Evolutionary conservation across 495 filamentous ascomycete genomes (phyloP).

Genomic region (Aspergillus sparsus): DNA sequence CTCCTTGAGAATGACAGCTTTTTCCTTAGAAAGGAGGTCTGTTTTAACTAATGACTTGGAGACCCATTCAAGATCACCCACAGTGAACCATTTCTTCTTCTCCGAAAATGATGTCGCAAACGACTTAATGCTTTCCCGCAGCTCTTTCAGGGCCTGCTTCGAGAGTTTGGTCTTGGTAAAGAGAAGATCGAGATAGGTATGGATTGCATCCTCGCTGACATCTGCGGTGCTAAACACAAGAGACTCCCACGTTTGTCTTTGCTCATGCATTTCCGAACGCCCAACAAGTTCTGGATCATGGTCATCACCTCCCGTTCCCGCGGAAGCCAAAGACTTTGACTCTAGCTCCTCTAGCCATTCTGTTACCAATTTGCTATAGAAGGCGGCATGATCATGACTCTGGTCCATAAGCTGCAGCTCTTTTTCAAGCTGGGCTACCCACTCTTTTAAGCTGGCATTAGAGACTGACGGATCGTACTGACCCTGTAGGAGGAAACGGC

Average conservation of each 20-base stretch:
- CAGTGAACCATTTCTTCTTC: conserved; percentile 37
- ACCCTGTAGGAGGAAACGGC: conserved; percentile 58
- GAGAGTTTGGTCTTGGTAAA: conserved; percentile 47
- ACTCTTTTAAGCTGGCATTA: conserved; percentile 42
- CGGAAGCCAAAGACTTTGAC: conserved; percentile 8
- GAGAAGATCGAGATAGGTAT: conserved; percentile 51
- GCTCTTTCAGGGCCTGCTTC: conserved; percentile 43
- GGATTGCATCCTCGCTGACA: conserved; percentile 48
- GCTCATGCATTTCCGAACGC: conserved; percentile 52
- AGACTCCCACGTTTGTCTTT: conserved; percentile 56
- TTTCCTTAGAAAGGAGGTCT: conserved; percentile 62
- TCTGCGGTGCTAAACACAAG: conserved; percentile 54
- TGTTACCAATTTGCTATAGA: conserved; percentile 63
- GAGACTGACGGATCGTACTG: conserved; percentile 59
- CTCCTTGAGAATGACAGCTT: conserved; percentile 57
- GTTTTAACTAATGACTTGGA: conserved; percentile 55
- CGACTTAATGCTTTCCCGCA: conserved; percentile 44
- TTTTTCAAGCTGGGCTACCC: conserved; percentile 51
- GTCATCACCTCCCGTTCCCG: conserved; percentile 16
- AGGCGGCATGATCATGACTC: conserved; percentile 60
- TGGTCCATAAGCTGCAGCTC: conserved; percentile 52
- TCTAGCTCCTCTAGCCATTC: conserved; percentile 57
- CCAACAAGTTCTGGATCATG: conserved; percentile 40
- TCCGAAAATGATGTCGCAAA: conserved; percentile 47
- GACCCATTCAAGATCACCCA: conserved; percentile 47